Evolutionary conservation across 2,329 filamentous ascomycete genomes (phyloP).

Genomic region (Alternaria arborescens): DNA sequence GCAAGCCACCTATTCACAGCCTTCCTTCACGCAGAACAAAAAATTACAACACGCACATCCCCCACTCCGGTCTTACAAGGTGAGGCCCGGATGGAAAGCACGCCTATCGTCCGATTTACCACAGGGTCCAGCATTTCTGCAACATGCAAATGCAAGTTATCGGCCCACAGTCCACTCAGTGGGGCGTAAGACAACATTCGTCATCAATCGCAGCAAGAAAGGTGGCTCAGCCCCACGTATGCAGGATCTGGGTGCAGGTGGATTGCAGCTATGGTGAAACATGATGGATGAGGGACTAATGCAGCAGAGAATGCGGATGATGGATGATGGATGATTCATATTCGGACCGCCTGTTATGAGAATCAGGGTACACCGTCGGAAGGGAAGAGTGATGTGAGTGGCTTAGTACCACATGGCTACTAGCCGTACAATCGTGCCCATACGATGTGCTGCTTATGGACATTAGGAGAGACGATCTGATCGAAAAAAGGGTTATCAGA

Average conservation of each 20-base stretch:
- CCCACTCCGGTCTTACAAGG: not conserved
- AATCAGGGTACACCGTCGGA: not conserved
- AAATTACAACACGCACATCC: not conserved
- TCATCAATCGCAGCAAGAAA: not conserved
- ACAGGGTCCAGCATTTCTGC: conserved; percentile 3
- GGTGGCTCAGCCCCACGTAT: not conserved
- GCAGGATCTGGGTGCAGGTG: not conserved
- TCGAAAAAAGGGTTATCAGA: not conserved
- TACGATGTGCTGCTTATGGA: not conserved
- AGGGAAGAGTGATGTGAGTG: not conserved
- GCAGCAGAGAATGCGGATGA: conserved; percentile 5
- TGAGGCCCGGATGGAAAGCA: not conserved
- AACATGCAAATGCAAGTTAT: conserved; percentile 6
- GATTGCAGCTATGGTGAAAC: conserved; percentile 5
- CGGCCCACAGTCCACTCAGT: not conserved
- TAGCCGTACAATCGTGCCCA: not conserved
- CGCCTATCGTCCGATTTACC: conserved; percentile 3
- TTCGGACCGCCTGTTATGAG: not conserved
- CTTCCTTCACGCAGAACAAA: not conserved
- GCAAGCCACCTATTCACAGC: not conserved
- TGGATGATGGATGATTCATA: conserved; percentile 5
- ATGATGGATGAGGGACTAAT: conserved; percentile 2
- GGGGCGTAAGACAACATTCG: not conserved
- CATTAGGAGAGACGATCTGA: not conserved
- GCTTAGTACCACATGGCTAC: not conserved